phyloP scores from a whole-genome alignment of 106 monocot species.

The Gastrodia elata region DNA sequence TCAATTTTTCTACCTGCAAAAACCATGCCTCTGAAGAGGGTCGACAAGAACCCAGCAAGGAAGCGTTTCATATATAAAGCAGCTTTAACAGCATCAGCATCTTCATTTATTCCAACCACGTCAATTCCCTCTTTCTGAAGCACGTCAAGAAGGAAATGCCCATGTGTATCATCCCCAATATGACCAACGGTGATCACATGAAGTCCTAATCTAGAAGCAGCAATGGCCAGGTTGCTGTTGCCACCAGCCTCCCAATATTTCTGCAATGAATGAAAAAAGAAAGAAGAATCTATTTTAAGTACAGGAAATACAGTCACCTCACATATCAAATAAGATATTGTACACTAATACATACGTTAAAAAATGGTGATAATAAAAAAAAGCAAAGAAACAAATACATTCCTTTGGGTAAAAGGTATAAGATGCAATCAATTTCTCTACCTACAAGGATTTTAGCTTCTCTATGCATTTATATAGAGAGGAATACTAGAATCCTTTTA shows the following conservation, averaged over 20 bases:
- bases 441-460: too few species aligned
- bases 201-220: conserved; percentile 85
- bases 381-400: neutral
- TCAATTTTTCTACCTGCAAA: conserved; percentile 63
- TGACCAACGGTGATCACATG: conserved; percentile 60
- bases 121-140: conserved; percentile 56
- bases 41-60: conserved; percentile 95
- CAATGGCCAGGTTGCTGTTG: conserved; percentile 81
- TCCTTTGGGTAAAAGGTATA: too few species aligned
- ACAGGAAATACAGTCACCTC: neutral
- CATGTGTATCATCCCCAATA: conserved; percentile 85
- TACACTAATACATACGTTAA: neutral
- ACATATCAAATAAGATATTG: conserved; percentile 3
- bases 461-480: too few species aligned
- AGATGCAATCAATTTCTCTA: too few species aligned
- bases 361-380: neutral
- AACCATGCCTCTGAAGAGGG: conserved; percentile 90
- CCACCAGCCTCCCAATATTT: conserved; percentile 96
- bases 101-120: conserved; percentile 67
- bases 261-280: conserved; percentile 23
- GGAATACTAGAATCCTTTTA: too few species aligned
- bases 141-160: conserved; percentile 76
- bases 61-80: conserved; percentile 66
- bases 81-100: conserved; percentile 21
- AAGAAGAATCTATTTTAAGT: neutral